Conservation (phyloP, 1,284 basidiomycete species). For the Bjerkandera adusta region DNA sequence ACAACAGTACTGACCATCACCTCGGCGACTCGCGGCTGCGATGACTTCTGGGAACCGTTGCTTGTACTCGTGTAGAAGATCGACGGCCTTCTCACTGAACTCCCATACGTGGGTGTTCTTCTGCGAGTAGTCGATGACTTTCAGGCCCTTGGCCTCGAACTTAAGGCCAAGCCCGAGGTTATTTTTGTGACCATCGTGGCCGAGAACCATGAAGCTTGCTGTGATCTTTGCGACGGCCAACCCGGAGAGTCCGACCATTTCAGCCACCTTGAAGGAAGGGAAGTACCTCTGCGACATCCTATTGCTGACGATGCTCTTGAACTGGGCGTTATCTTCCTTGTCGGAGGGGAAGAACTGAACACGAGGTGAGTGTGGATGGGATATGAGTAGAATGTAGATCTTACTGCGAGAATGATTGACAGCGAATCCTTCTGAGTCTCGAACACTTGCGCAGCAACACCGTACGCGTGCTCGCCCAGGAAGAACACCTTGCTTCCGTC, state of each 20-base stretch:
- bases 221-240: slow-evolving; percentile 88
- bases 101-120: slow-evolving; percentile 91
- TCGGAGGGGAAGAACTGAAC: slow-evolving; percentile 83
- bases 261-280: slow-evolving; percentile 74
- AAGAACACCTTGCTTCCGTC: slow-evolving; percentile 92
- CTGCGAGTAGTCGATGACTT: slow-evolving; percentile 92
- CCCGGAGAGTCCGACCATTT: slow-evolving; percentile 67
- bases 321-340: slow-evolving; percentile 73
- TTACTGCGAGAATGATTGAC: slow-evolving; percentile 79
- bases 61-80: slow-evolving; percentile 86
- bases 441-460: slow-evolving; percentile 89
- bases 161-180: slow-evolving; percentile 96
- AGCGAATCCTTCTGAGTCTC: slow-evolving; percentile 66
- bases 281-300: slow-evolving; percentile 63
- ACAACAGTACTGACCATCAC: slow-evolving; percentile 53
- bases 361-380: slow-evolving; percentile 13
- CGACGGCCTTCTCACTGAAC: slow-evolving; percentile 85
- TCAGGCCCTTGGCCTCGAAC: slow-evolving; percentile 94
- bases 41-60: slow-evolving; percentile 84
- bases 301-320: slow-evolving; percentile 63
- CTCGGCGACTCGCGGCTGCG: slow-evolving; percentile 57
- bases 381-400: slow-evolving; percentile 26
- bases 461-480: slow-evolving; percentile 91
- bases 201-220: slow-evolving; percentile 87
- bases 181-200: slow-evolving; percentile 73